Base-by-base conservation (phyloP, 2,329 filamentous ascomycete species). In the Colletotrichum gigasporum region DNA sequence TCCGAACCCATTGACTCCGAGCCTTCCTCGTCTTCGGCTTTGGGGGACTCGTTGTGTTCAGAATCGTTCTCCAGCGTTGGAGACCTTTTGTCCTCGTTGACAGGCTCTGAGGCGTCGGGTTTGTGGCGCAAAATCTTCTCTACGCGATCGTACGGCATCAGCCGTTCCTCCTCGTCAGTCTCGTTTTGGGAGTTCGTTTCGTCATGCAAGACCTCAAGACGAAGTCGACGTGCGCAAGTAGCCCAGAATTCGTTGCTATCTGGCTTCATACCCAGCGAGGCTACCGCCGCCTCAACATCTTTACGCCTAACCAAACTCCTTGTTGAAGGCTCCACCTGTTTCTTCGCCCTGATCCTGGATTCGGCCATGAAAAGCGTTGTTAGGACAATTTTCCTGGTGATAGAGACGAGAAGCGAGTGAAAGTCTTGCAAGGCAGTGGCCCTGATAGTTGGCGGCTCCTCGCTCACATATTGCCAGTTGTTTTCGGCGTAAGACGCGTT, bases 361-460 rank as follows among this genome's bases (percentile, higher is more conserved):
- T 87, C 85, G n/a, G 90, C 87, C 62, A 93, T 86, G 70, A 90
- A 91, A 0, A 96, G 78, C 0, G 87, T 81, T 0, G 91, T 87
- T 47, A 91, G 87, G 2, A 96, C 81, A 1, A 97, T 77, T 11
- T 91, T 85, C 63, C 86, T 87, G 0, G 91, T 94, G 12, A 96
- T 69, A 55, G 86, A 91, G 1, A 91, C 74, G 0, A 85, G 81
- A 2, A 97, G 76, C 8, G 86, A 85, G 71, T 94, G 84, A 44
- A 97, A 90, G 69, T 96, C 92, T 5, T 87, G 83, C n/a, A 96
- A 83, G 0, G 91, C 89, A 2, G 92, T 94, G 6, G 89, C 86
- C 69, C 91, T 89, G 20, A 97, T 86, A 0, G 90, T 87, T 0
- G 94, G 94, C 3, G 80, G 80, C 59, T 86, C 83, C n/a, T 85